Conservation (phyloP, 2,329 filamentous ascomycete genomes). For the Cladosporium sp. region DNA sequence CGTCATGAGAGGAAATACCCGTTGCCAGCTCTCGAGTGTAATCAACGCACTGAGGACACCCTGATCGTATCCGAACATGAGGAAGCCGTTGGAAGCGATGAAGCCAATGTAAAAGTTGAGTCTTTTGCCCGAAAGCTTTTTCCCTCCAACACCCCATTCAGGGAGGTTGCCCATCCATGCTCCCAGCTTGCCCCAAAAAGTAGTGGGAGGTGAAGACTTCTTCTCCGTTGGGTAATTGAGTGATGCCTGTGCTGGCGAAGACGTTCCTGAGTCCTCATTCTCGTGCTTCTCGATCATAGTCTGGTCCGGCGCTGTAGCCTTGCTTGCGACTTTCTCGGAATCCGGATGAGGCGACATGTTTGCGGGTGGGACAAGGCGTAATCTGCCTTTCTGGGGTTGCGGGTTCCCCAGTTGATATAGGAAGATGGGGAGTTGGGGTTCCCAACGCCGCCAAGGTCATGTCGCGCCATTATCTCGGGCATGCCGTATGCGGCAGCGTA, state of each 20-base stretch:
- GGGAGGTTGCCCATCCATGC: slow-evolving; percentile 10
- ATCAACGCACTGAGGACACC: slow-evolving; percentile 53
- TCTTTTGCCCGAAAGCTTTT: slow-evolving; percentile 6
- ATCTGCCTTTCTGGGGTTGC: slow-evolving; percentile 8
- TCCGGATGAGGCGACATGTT: slow-evolving; percentile 8
- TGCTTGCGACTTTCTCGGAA: background rate
- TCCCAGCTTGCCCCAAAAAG: slow-evolving; percentile 6
- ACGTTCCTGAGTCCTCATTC: slow-evolving; percentile 5
- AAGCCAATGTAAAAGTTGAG: slow-evolving; percentile 11
- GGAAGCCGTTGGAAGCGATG: slow-evolving; percentile 11
- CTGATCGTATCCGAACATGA: slow-evolving; percentile 16
- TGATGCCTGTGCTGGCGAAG: background rate
- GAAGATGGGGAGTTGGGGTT: background rate
- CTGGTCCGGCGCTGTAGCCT: background rate
- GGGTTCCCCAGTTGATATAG: slow-evolving; percentile 11
- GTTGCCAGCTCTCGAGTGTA: slow-evolving; percentile 22
- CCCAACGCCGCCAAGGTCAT: slow-evolving; percentile 2
- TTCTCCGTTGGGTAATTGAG: slow-evolving; percentile 1
- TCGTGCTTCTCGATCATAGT: slow-evolving; percentile 7
- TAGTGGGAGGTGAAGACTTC: slow-evolving; percentile 3
- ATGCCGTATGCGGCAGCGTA: slow-evolving; percentile 6
- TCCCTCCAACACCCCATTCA: slow-evolving; percentile 9
- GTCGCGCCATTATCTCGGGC: slow-evolving; percentile 8
- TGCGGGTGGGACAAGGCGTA: background rate
- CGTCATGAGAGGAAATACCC: slow-evolving; percentile 12